phyloP scores from a whole-genome alignment of 2,329 filamentous ascomycete species.

The Colletotrichum cordylinicola region DNA sequence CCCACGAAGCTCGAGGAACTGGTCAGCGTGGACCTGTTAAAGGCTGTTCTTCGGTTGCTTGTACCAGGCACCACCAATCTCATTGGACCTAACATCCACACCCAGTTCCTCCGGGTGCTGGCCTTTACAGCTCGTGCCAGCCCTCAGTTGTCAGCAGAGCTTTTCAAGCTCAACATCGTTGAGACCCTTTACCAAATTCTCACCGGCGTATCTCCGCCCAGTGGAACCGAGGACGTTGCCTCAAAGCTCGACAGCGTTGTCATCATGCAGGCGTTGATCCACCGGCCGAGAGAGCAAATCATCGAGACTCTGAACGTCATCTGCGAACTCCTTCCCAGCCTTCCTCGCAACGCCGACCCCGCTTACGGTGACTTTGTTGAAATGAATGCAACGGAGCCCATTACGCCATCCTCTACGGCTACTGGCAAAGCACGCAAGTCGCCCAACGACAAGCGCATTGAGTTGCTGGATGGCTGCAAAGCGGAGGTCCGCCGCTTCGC shows the following conservation, averaged over 20 bases:
- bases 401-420: slow-evolving; percentile 44
- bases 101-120: slow-evolving; percentile 90
- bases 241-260: slow-evolving; percentile 94
- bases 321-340: slow-evolving; percentile 86
- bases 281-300: slow-evolving; percentile 92
- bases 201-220: slow-evolving; percentile 91
- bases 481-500: slow-evolving; percentile 89
- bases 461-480: slow-evolving; percentile 82
- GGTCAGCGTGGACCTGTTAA: slow-evolving; percentile 85
- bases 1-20: slow-evolving; percentile 89
- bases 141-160: slow-evolving; percentile 82
- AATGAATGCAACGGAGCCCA: slow-evolving; percentile 44
- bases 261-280: slow-evolving; percentile 98
- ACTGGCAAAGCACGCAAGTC: slow-evolving; percentile 53
- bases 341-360: slow-evolving; percentile 62
- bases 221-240: slow-evolving; percentile 76
- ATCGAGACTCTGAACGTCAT: slow-evolving; percentile 98
- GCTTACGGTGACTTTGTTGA: slow-evolving; percentile 49
- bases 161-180: slow-evolving; percentile 96
- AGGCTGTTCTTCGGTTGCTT: slow-evolving; percentile 83
- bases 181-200: slow-evolving; percentile 98
- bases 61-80: slow-evolving; percentile 95
- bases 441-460: slow-evolving; percentile 80
- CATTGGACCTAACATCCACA: slow-evolving; percentile 93
- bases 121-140: slow-evolving; percentile 91